Evolutionary conservation across 345 rosid species (phyloP).

Genomic region (Citrus mangshanensis): DNA sequence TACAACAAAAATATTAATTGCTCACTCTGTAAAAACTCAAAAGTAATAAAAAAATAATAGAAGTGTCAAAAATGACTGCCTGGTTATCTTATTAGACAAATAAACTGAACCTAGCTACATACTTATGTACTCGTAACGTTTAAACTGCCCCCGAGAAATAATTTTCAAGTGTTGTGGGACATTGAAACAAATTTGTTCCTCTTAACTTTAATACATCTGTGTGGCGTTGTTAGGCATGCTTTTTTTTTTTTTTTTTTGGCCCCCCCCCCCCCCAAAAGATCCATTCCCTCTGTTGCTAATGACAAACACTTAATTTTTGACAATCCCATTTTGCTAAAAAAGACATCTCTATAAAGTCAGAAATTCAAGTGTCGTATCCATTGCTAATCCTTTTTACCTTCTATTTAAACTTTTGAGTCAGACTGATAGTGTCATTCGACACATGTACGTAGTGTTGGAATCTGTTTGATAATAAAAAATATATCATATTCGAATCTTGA

Average conservation of each 20-base stretch:
- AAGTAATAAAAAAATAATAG: background rate
- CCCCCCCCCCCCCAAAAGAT: conserved; percentile 1
- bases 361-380: background rate
- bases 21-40: background rate
- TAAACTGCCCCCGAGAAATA: background rate
- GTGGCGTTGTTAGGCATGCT: background rate
- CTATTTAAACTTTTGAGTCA: background rate
- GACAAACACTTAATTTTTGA: conserved; percentile 9
- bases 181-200: background rate
- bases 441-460: background rate
- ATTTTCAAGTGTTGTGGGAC: background rate
- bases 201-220: background rate
- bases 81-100: background rate
- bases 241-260: background rate
- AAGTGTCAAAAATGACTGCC: conserved; percentile 19
- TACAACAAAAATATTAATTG: background rate
- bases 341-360: background rate
- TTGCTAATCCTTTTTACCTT: background rate
- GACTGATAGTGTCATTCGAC: background rate
- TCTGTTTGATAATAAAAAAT: background rate
- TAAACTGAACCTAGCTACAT: background rate
- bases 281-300: conserved; percentile 25
- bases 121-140: background rate
- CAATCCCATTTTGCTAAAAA: background rate
- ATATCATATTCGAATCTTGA: no score